phyloP scores from a whole-genome alignment of 768 basidiomycete genomes.

The Agrocybe pediades region DNA sequence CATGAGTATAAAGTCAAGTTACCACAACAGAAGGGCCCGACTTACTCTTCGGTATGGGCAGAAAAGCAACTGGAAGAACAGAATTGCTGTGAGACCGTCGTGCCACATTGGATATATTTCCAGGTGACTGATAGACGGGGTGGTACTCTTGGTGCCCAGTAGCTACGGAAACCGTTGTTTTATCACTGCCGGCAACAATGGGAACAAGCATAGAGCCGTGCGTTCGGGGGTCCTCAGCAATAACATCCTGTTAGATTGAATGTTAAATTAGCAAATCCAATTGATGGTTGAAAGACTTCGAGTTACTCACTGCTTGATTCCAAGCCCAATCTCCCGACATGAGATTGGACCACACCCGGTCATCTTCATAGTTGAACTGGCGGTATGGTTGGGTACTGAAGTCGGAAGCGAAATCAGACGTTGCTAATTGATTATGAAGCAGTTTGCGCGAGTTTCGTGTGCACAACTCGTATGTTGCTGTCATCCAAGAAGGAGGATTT shows the following conservation, averaged over 20 bases:
- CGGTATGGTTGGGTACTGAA: constrained; percentile 24
- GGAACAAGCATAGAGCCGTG: neutral
- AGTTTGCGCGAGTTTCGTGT: too few species aligned
- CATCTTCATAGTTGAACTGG: constrained; percentile 21
- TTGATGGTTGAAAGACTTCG: neutral
- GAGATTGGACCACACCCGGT: constrained; percentile 23
- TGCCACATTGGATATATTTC: neutral
- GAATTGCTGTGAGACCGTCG: constrained; percentile 11
- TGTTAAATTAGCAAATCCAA: neutral
- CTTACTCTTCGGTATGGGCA: constrained; percentile 23
- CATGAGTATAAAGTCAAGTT: neutral
- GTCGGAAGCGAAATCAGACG: constrained; percentile 12
- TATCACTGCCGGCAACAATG: neutral
- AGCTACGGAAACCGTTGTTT: constrained; percentile 5
- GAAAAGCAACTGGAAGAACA: constrained; percentile 27
- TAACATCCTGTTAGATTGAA: too few species aligned
- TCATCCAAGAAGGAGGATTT: too few species aligned
- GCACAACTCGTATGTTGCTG: too few species aligned
- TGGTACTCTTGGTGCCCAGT: constrained; percentile 1
- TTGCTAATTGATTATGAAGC: constrained; percentile 17
- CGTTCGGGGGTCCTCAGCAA: neutral
- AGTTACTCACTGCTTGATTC: constrained; percentile 22
- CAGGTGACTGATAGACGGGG: neutral
- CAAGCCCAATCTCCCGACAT: constrained; percentile 30
- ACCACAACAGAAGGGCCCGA: neutral